phyloP scores from a whole-genome alignment of 768 basidiomycete species.

The Hysterangium stoloniferum region DNA sequence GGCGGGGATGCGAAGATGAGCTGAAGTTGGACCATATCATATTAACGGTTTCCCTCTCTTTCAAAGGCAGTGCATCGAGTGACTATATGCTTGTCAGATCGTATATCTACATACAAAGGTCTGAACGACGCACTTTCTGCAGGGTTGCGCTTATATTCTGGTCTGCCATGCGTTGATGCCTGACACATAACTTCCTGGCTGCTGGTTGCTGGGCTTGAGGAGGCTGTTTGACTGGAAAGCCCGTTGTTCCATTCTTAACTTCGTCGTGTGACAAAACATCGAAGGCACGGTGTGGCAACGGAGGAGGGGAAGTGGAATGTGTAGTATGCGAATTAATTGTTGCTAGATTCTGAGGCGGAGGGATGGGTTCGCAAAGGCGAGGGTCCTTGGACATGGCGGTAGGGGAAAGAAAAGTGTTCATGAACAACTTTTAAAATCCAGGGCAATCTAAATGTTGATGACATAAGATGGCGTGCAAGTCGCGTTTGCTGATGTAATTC shows the following conservation, averaged over 20 bases:
- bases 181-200: slow-evolving; percentile 76
- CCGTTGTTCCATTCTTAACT: slow-evolving; percentile 12
- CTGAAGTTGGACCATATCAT: slow-evolving; percentile 96
- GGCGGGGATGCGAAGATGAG: slow-evolving; percentile 81
- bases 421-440: too few relatives aligned
- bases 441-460: too few relatives aligned
- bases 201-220: slow-evolving; percentile 31
- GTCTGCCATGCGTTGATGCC: slow-evolving; percentile 96
- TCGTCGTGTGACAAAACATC: slow-evolving; percentile 11
- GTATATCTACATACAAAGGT: background rate
- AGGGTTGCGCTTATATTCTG: slow-evolving; percentile 88
- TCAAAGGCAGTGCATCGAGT: slow-evolving; percentile 77
- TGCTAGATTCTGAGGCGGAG: slow-evolving; percentile 42
- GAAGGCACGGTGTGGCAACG: slow-evolving; percentile 20
- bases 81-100: slow-evolving; percentile 44
- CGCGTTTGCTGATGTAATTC: slow-evolving; percentile 1
- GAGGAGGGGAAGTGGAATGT: slow-evolving; percentile 16
- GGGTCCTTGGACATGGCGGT: slow-evolving; percentile 18
- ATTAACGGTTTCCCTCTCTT: slow-evolving; percentile 83
- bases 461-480: background rate
- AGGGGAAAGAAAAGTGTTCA: slow-evolving; percentile 13
- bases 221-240: slow-evolving; percentile 12
- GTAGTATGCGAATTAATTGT: slow-evolving; percentile 15
- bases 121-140: slow-evolving; percentile 55
- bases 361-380: slow-evolving; percentile 61